These are phyloP conservation scores for Coemansia guatemalensis DNA, from an alignment of 192 early-diverging fungal genomes.

Conservation along the genomic window DNA sequence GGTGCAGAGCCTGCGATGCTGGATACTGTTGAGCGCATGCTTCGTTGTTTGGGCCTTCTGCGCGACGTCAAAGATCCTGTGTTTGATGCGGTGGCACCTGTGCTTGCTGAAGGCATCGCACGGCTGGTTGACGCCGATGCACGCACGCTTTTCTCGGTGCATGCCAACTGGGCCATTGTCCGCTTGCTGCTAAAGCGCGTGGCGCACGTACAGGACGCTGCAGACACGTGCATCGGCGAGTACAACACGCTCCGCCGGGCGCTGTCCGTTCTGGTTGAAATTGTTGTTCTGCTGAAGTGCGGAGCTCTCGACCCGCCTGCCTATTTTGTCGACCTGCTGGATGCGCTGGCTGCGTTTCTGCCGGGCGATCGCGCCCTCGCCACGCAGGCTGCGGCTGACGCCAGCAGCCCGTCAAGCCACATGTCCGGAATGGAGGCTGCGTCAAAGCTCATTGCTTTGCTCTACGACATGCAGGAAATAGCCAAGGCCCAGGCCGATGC, in stretches of 20 bases:
- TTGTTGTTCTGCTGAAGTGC: conserved; percentile 37
- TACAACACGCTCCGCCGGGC: conserved; percentile 16
- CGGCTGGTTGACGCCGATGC: conserved; percentile 28
- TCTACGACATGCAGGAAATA: conserved; percentile 40
- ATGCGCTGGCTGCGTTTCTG: conserved; percentile 36
- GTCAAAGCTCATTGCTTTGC: conserved; percentile 31
- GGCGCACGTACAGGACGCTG: conserved; percentile 26
- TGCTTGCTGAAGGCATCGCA: conserved; percentile 33
- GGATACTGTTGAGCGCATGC: conserved; percentile 30
- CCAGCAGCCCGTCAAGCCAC: conserved; percentile 7
- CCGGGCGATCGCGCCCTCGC: conserved; percentile 38
- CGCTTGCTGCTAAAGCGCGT: conserved; percentile 44
- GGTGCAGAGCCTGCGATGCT: conserved; percentile 9
- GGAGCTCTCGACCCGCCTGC: conserved; percentile 32
- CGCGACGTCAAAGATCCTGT: conserved; percentile 57
- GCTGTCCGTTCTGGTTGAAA: conserved; percentile 29
- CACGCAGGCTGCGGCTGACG: neutral
- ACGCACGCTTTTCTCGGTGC: conserved; percentile 13
- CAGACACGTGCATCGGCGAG: conserved; percentile 5
- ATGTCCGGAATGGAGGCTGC: conserved; percentile 28
- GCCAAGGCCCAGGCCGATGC: conserved; percentile 17
- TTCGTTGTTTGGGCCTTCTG: conserved; percentile 49
- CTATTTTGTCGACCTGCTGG: conserved; percentile 37
- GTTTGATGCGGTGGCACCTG: conserved; percentile 41
- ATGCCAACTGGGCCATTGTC: conserved; percentile 38